Evolutionary conservation across 2,329 filamentous ascomycete species (phyloP).

Genomic region (Colletotrichum shisoi): DNA sequence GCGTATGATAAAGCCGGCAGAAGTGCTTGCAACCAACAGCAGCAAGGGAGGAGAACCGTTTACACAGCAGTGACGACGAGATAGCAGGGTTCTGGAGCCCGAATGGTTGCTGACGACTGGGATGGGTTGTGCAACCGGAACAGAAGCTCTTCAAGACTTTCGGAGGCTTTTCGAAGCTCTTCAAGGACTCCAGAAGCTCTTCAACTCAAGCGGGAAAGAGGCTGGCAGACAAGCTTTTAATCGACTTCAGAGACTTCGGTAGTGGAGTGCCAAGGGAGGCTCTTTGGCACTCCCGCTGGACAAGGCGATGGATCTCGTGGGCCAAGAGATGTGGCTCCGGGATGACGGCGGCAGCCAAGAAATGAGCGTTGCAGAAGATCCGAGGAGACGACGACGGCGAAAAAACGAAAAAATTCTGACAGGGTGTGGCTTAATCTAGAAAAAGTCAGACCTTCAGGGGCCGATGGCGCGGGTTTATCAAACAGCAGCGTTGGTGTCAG

Average conservation of each 20-base stretch:
- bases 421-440: conserved; percentile 23
- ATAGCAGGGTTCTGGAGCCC: conserved; percentile 6
- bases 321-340: conserved; percentile 39
- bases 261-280: conserved; percentile 39
- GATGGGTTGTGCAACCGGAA: conserved; percentile 18
- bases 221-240: conserved; percentile 29
- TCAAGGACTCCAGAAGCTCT: conserved; percentile 16
- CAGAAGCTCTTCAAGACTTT: conserved; percentile 28
- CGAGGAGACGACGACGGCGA: conserved; percentile 31
- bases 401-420: conserved; percentile 23
- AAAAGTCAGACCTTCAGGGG: conserved; percentile 3
- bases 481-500: conserved; percentile 18
- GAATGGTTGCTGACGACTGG: conserved; percentile 6
- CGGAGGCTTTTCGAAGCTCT: conserved; percentile 17
- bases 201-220: not conserved
- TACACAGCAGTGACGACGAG: conserved; percentile 10
- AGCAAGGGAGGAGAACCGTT: conserved; percentile 5
- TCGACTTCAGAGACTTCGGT: conserved; percentile 31
- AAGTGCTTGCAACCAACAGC: conserved; percentile 22
- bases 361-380: conserved; percentile 28
- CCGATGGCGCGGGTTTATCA: conserved; percentile 23
- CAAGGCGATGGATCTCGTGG: conserved; percentile 35
- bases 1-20: conserved; percentile 20
- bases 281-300: conserved; percentile 31
- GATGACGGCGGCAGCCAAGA: conserved; percentile 37